Evolutionary conservation across 352 stramenopile species (phyloP).

Genomic region (Pythium rishiriense): DNA sequence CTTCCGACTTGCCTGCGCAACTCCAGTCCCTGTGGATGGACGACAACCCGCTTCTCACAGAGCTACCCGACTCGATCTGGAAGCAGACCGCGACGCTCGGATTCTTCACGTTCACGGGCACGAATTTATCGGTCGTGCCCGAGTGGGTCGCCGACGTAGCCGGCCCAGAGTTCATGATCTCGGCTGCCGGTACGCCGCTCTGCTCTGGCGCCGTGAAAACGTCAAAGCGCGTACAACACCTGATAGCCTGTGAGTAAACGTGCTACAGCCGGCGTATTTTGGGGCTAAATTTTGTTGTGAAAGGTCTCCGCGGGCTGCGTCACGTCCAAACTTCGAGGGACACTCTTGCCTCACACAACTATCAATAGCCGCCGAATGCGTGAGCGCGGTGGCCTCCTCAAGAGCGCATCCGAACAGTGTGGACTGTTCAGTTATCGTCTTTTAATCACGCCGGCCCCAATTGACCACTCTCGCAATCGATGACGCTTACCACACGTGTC

Average conservation of each 20-base stretch:
- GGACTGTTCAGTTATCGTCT: too few species aligned
- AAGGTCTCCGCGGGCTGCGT: too few species aligned
- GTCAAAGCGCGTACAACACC: background rate
- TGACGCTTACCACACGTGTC: background rate
- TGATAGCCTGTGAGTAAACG: conserved; percentile 2
- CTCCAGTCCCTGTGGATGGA: conserved; percentile 13
- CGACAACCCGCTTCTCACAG: conserved; percentile 1
- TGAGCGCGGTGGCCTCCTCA: too few species aligned
- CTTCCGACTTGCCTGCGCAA: background rate
- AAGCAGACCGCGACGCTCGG: background rate
- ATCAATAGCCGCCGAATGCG: too few species aligned
- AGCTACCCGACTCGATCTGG: conserved; percentile 14
- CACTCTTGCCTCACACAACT: too few species aligned
- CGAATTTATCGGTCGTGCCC: conserved; percentile 12
- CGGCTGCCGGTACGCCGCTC: background rate
- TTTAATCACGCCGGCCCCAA: too few species aligned
- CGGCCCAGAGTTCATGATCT: conserved; percentile 7
- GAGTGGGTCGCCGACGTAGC: conserved; percentile 9
- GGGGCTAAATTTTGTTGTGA: too few species aligned
- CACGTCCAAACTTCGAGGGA: too few species aligned
- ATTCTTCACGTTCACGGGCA: background rate
- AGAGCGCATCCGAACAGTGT: too few species aligned
- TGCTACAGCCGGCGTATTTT: too few species aligned
- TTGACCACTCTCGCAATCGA: too few species aligned
- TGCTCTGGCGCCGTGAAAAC: background rate